Evolutionary conservation across 129 eudicot genomes (phyloP).

Genomic region (carrot (Daucus carota)): DH1_v3.0 NC_030381.2:55295501-55296000

Average conservation of each 20-base stretch:
- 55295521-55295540: no score
- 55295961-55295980: neutral
- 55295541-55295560: no score
- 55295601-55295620: neutral
- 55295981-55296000: neutral
- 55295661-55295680: neutral
- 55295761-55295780: constrained; percentile 6
- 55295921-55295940: neutral
- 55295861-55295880: neutral
- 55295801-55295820: neutral
- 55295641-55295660: neutral
- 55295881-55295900: neutral
- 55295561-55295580: no score
- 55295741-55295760: neutral
- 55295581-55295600: no score
- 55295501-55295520: constrained; percentile 35
- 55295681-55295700: neutral
- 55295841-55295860: neutral
- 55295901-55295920: neutral
- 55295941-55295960: neutral
- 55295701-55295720: neutral
- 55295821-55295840: neutral
- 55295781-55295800: neutral
- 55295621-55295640: neutral
- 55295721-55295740: neutral